Evolutionary conservation across 2,329 filamentous ascomycete species (phyloP).

Genomic region (Chrysosporium keratinophilum): DNA sequence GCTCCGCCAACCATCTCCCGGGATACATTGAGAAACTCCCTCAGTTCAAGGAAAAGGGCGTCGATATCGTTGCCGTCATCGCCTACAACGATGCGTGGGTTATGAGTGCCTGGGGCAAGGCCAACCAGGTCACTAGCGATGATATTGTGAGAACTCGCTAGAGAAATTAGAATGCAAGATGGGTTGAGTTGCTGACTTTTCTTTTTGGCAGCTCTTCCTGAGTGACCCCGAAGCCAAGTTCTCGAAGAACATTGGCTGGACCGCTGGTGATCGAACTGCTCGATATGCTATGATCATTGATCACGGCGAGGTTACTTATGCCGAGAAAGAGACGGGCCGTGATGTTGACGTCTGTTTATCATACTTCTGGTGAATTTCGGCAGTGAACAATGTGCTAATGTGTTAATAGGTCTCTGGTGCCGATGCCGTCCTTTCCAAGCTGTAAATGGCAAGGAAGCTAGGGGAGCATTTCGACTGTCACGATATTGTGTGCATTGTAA

Average conservation of each 20-base stretch:
- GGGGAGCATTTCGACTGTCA: background rate
- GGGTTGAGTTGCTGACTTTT: background rate
- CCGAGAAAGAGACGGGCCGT: slow-evolving; percentile 53
- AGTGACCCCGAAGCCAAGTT: slow-evolving; percentile 63
- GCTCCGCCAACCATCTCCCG: slow-evolving; percentile 69
- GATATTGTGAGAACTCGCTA: slow-evolving; percentile 44
- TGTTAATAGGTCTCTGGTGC: slow-evolving; percentile 29
- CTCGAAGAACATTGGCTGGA: slow-evolving; percentile 69
- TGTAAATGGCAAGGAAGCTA: slow-evolving; percentile 22
- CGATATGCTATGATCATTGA: slow-evolving; percentile 74
- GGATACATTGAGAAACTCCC: slow-evolving; percentile 65
- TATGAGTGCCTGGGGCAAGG: slow-evolving; percentile 85
- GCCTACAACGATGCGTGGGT: slow-evolving; percentile 78
- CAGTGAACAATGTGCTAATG: background rate
- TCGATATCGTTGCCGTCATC: slow-evolving; percentile 71
- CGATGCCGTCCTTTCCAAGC: slow-evolving; percentile 30
- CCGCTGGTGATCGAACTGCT: slow-evolving; percentile 60
- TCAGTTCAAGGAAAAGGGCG: slow-evolving; percentile 65
- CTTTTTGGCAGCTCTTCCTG: slow-evolving; percentile 54
- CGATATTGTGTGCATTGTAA: background rate
- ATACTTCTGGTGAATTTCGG: background rate
- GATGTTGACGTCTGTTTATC: slow-evolving; percentile 21
- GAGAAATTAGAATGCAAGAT: background rate
- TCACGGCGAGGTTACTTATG: slow-evolving; percentile 73
- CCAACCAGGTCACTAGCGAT: slow-evolving; percentile 65